Evolutionary conservation across 495 filamentous ascomycete genomes (phyloP).

Genomic region (Delitschia confertaspora): DNA sequence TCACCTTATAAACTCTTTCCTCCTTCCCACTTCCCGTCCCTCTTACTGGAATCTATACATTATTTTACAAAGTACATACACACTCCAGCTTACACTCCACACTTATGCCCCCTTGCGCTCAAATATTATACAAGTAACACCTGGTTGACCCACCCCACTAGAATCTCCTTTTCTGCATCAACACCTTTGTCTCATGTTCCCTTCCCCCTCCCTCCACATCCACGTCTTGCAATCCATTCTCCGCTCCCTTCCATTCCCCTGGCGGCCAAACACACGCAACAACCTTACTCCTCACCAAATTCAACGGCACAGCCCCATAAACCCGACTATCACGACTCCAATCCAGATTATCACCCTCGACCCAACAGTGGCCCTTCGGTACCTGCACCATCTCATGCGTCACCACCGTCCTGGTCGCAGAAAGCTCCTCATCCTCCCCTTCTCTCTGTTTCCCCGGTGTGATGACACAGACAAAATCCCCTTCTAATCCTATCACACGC

Average conservation of each 20-base stretch:
- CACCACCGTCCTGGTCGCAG: slow-evolving; percentile 29
- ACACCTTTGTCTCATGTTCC: too few relatives aligned
- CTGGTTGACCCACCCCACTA: too few relatives aligned
- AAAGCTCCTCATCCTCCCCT: not conserved
- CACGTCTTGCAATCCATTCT: slow-evolving; percentile 8
- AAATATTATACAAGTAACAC: too few relatives aligned
- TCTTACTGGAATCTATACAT: too few relatives aligned
- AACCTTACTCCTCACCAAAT: slow-evolving; percentile 78
- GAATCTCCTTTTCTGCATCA: too few relatives aligned
- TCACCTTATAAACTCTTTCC: too few relatives aligned
- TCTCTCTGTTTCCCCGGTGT: slow-evolving; percentile 38
- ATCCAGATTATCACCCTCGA: slow-evolving; percentile 77
- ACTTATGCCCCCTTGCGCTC: too few relatives aligned
- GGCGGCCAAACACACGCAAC: slow-evolving; percentile 33
- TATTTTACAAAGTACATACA: too few relatives aligned
- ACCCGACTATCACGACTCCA: slow-evolving; percentile 76
- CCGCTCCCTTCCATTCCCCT: not conserved
- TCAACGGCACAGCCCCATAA: slow-evolving; percentile 79
- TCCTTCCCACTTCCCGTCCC: too few relatives aligned
- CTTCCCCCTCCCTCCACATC: slow-evolving; percentile 1
- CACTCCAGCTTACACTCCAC: too few relatives aligned
- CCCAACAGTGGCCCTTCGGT: slow-evolving; percentile 80
- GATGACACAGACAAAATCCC: slow-evolving; percentile 78
- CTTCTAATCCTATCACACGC: slow-evolving; percentile 75
- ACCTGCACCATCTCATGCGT: slow-evolving; percentile 45